These are phyloP conservation scores for Calonectria naviculata DNA, from an alignment of 2,329 filamentous ascomycete species.

Conservation along the genomic window DNA sequence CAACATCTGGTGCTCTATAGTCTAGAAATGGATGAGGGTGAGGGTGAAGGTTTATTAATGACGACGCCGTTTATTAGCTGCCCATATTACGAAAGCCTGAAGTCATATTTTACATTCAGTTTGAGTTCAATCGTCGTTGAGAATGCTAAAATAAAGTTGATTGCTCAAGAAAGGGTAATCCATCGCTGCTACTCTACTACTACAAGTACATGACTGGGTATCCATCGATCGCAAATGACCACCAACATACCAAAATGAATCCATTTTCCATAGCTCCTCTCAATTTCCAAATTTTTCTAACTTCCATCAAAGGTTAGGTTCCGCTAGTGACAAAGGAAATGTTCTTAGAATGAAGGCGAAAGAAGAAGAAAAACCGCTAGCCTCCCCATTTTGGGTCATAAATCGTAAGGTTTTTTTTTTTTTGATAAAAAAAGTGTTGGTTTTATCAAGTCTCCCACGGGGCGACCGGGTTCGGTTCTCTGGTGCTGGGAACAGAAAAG, in stretches of 20 bases:
- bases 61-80: neutral
- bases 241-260: neutral
- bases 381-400: constrained; percentile 17
- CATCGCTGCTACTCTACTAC: neutral
- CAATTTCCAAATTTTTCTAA: constrained; percentile 2
- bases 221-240: neutral
- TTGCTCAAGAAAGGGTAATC: neutral
- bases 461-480: constrained; percentile 43
- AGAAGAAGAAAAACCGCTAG: constrained; percentile 2
- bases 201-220: constrained; percentile 17
- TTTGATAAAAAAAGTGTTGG: neutral
- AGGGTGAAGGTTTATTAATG: constrained; percentile 6
- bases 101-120: neutral
- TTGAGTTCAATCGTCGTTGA: neutral
- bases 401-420: constrained; percentile 3
- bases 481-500: constrained; percentile 45
- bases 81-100: neutral
- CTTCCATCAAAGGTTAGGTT: constrained; percentile 12
- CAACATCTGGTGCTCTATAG: neutral
- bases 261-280: neutral
- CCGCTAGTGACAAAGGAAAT: constrained; percentile 14
- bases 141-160: neutral
- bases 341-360: constrained; percentile 8
- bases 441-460: constrained; percentile 45
- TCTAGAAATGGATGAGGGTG: neutral